Evolutionary conservation across 495 filamentous ascomycete genomes (phyloP).

Genomic region (Hypoxylon lienhwacheense): DNA sequence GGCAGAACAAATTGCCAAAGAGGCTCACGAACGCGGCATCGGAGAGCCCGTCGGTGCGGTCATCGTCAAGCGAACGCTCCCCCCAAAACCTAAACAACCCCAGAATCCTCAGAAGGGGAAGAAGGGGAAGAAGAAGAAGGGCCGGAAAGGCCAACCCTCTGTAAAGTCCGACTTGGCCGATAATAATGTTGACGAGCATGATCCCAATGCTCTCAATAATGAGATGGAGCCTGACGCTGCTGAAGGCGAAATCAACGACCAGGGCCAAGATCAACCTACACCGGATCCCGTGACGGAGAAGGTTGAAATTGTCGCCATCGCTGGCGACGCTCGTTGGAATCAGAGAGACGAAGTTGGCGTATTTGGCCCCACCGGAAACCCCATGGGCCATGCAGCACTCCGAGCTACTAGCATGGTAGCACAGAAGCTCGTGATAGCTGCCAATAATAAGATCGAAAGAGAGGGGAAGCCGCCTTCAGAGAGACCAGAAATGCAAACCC

Average conservation of each 20-base stretch:
- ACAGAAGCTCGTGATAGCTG: slow-evolving; percentile 60
- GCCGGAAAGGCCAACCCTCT: slow-evolving; percentile 38
- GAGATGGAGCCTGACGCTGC: background rate
- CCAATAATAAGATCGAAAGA: slow-evolving; percentile 34
- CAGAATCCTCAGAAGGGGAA: too few relatives aligned
- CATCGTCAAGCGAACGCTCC: slow-evolving; percentile 63
- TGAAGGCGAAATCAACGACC: slow-evolving; percentile 1
- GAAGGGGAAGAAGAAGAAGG: slow-evolving; percentile 44
- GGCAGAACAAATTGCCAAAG: slow-evolving; percentile 63
- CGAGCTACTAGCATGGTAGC: slow-evolving; percentile 87
- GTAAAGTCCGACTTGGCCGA: slow-evolving; percentile 20
- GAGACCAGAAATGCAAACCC: too few relatives aligned
- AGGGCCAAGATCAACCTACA: slow-evolving; percentile 29
- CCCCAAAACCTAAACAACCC: too few relatives aligned
- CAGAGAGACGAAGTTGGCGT: slow-evolving; percentile 50
- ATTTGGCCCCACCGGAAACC: slow-evolving; percentile 62
- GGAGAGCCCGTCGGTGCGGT: slow-evolving; percentile 79
- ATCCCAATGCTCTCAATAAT: background rate
- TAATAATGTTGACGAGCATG: slow-evolving; percentile 23
- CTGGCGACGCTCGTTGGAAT: slow-evolving; percentile 74
- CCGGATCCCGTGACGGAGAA: slow-evolving; percentile 42
- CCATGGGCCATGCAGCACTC: slow-evolving; percentile 80
- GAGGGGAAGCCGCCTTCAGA: too few relatives aligned
- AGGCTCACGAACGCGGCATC: slow-evolving; percentile 55
- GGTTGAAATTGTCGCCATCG: slow-evolving; percentile 64